Conservation (phyloP, 2,329 filamentous ascomycete species). For the Drechslera avenae region DNA sequence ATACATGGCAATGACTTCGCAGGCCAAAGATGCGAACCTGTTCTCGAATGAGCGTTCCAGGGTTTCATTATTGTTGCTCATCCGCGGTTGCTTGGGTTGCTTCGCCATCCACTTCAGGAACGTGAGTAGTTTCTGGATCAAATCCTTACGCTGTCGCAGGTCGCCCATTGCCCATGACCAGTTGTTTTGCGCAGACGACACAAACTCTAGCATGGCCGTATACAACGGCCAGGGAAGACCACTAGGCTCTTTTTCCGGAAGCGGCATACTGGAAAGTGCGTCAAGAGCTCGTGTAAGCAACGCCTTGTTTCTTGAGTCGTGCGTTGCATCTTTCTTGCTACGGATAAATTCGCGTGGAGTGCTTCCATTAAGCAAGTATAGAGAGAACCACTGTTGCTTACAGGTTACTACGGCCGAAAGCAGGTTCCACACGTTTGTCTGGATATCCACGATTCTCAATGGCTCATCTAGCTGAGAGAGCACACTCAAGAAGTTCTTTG, state of each 20-base stretch:
- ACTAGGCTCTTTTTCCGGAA: slow-evolving; percentile 59
- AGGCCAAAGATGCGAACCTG: slow-evolving; percentile 75
- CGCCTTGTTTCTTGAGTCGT: slow-evolving; percentile 60
- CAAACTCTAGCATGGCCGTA: slow-evolving; percentile 81
- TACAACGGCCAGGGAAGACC: slow-evolving; percentile 56
- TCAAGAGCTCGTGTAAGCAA: slow-evolving; percentile 77
- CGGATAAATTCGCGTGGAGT: slow-evolving; percentile 78
- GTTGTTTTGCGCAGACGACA: slow-evolving; percentile 86
- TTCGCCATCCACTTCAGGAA: slow-evolving; percentile 63
- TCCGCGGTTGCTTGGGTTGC: slow-evolving; percentile 31
- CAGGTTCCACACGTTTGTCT: slow-evolving; percentile 79
- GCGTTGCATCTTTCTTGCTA: slow-evolving; percentile 52
- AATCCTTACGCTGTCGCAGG: slow-evolving; percentile 72
- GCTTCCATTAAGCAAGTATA: slow-evolving; percentile 86
- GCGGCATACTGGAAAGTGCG: slow-evolving; percentile 68
- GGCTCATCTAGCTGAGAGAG: slow-evolving; percentile 79
- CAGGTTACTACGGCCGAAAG: slow-evolving; percentile 85
- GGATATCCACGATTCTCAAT: slow-evolving; percentile 67
- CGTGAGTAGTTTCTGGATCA: slow-evolving; percentile 72
- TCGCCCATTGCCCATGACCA: slow-evolving; percentile 94
- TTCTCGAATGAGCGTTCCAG: slow-evolving; percentile 49
- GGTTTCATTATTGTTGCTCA: slow-evolving; percentile 27
- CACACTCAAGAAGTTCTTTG: slow-evolving; percentile 81
- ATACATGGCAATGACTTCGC: slow-evolving; percentile 89
- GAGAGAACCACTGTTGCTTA: slow-evolving; percentile 94